Conservation (phyloP, 345 rosid species). For the Eucalyptus cloeziana region DNA sequence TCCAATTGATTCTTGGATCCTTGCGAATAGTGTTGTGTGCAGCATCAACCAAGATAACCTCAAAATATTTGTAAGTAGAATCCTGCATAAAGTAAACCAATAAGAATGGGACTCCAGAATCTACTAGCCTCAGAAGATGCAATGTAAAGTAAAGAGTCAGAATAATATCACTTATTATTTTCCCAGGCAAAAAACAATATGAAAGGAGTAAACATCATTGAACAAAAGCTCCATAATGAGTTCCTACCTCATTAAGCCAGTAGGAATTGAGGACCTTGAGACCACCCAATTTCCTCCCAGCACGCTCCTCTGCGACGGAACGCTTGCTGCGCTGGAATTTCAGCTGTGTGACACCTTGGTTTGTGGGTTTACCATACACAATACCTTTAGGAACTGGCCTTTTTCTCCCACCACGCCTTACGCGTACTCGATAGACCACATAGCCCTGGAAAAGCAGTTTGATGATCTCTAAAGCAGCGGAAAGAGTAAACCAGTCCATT, state of each 20-base stretch:
- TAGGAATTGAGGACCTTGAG: conserved; percentile 25
- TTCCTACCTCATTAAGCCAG: conserved; percentile 24
- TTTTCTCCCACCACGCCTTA: conserved; percentile 26
- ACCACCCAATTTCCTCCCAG: conserved; percentile 24
- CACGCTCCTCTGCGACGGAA: conserved; percentile 29
- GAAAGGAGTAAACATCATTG: not conserved
- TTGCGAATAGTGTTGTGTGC: conserved; percentile 19
- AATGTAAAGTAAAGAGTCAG: not conserved
- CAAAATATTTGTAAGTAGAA: conserved; percentile 27
- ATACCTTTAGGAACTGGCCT: conserved; percentile 33
- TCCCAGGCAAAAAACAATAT: not conserved
- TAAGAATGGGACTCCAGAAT: not conserved
- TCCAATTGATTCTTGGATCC: conserved; percentile 37
- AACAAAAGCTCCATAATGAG: not conserved
- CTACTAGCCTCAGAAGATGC: not conserved
- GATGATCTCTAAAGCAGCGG: not conserved
- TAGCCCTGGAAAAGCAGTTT: conserved; percentile 8
- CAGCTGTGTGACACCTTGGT: conserved; percentile 29
- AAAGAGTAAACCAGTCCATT: not conserved
- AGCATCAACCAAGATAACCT: conserved; percentile 22
- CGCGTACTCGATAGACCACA: conserved; percentile 22
- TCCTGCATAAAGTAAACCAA: conserved; percentile 5
- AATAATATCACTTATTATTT: not conserved
- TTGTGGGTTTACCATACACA: conserved; percentile 29
- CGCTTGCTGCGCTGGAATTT: conserved; percentile 31